Base-by-base conservation (phyloP, 768 basidiomycete species). In the Boletus reticulatus region DNA sequence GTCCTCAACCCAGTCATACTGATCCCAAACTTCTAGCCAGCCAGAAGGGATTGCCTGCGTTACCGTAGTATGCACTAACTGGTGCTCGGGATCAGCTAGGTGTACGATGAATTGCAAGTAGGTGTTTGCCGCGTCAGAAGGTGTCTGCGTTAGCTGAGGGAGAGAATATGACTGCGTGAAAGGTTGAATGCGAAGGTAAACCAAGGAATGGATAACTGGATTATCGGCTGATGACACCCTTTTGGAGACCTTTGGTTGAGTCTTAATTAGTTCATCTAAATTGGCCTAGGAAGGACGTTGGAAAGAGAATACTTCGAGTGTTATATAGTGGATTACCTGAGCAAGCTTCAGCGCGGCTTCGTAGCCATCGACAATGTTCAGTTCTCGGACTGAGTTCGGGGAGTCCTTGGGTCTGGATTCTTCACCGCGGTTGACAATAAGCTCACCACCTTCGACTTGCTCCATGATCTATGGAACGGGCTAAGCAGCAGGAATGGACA, bases 1-100 rank as follows among this genome's bases (percentile, higher is more conserved):
- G 66, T 99, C 95, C 72, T 99, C 97, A 13, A 98, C 94, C 97
- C 97, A 96, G 43, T 91, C 88, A 68, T 93, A 89, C 60, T 87
- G 80, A 65, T 97, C 95, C 87, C 94, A 96, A 43, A 94, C 76
- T 6, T 85, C 84, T 52, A 98, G 70, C 97, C 97, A 99, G 48
- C 80, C 75, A n/a, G 75, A 78, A 0, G 96, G 94, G 20, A 95
- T 78, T 6, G 84, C 79, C 69, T 98, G 97, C 6, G 92, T 92
- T 47, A 91, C 70, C 0, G 92, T 91, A 7, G 85, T 85, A 66
- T 87, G 87, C 7, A 78, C 76, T 50, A 98, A 76, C 36, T 85
- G 77, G 68, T 98, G 94, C 6, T 75, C 77, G 12, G 94, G 93
- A 72, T 98, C 96, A 37, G 76, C 75, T 10, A 89, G 73, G 52